Percentiles rank a stretch among this genome's conserved stretches.
Conservation (phyloP, 164 flowering plant species). For the Aristolochia californica region DNA sequence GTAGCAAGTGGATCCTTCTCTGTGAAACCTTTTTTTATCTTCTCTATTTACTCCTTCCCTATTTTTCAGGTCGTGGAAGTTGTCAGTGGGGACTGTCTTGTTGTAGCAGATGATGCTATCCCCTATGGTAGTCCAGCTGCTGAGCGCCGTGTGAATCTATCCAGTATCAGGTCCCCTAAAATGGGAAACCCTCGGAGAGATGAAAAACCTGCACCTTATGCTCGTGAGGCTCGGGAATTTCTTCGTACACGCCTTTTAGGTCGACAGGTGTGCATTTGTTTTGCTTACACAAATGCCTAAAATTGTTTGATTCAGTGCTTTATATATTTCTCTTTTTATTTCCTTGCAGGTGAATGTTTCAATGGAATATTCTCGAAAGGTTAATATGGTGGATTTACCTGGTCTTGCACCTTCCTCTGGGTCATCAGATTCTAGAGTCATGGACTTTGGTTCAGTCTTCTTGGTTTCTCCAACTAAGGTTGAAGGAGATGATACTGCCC, state of each 20-base stretch:
- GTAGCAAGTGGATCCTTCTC: too few species aligned
- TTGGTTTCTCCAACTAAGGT: conserved; percentile 42
- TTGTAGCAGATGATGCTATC: conserved; percentile 87
- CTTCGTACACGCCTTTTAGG: conserved; percentile 79
- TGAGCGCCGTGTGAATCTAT: conserved; percentile 86
- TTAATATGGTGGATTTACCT: conserved; percentile 49
- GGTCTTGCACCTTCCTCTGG: conserved; percentile 24
- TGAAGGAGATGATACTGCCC: conserved; percentile 43
- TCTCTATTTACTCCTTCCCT: too few species aligned
- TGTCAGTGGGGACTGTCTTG: conserved; percentile 91
- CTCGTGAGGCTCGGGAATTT: conserved; percentile 90
- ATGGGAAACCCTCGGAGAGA: conserved; percentile 86
- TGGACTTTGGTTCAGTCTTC: conserved; percentile 97
- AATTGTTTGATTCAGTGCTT: not conserved
- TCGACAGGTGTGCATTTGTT: conserved; percentile 42
- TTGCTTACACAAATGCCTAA: not conserved
- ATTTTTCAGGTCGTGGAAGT: conserved; percentile 79
- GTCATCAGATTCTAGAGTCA: conserved; percentile 62
- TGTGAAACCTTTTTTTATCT: too few species aligned
- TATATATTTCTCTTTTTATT: too few species aligned
- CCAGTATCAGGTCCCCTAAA: conserved; percentile 86
- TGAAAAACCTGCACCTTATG: conserved; percentile 77
- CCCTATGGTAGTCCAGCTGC: conserved; percentile 87
- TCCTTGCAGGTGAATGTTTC: conserved; percentile 62
- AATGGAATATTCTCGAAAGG: conserved; percentile 94